A percentile compares a stretch with the other conserved stretches of the same genome.
Evolutionary conservation across 2,329 filamentous ascomycete species (phyloP).

Genomic region (Fusarium burgessii): DNA sequence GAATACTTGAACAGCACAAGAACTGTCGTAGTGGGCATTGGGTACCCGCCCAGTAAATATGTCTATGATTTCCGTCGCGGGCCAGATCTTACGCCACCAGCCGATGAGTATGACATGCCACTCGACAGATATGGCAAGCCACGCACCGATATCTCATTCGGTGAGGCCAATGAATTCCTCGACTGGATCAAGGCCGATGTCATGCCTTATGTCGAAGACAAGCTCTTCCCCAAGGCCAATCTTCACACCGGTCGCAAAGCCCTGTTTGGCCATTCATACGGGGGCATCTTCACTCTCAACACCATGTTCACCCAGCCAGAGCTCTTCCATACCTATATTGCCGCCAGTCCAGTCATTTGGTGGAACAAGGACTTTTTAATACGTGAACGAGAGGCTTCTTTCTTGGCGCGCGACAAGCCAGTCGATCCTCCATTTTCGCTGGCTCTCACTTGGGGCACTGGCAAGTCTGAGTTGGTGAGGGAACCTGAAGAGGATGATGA

Average conservation of each 20-base stretch:
- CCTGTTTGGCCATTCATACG: constrained; percentile 63
- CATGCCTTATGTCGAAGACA: constrained; percentile 49
- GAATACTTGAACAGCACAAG: constrained; percentile 44
- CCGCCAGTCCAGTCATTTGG: constrained; percentile 60
- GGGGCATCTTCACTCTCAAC: constrained; percentile 61
- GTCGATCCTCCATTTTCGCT: constrained; percentile 47
- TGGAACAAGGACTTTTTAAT: constrained; percentile 60
- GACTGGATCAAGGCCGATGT: constrained; percentile 56
- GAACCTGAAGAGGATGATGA: constrained; percentile 47
- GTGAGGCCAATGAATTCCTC: constrained; percentile 60
- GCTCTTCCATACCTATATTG: constrained; percentile 59
- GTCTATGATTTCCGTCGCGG: constrained; percentile 49
- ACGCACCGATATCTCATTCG: constrained; percentile 47
- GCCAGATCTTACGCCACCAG: constrained; percentile 49
- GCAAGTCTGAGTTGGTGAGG: constrained; percentile 49
- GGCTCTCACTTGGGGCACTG: constrained; percentile 49
- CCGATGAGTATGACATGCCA: constrained; percentile 44
- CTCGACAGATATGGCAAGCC: constrained; percentile 43
- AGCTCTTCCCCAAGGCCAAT: constrained; percentile 44
- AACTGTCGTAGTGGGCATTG: constrained; percentile 50
- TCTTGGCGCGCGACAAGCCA: constrained; percentile 34
- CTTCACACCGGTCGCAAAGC: constrained; percentile 55
- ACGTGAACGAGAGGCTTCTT: constrained; percentile 46
- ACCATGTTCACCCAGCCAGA: constrained; percentile 55
- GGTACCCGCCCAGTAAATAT: constrained; percentile 47